These are phyloP conservation scores for Cladosporium austrohemisphaericum DNA, from an alignment of 2,329 filamentous ascomycete genomes.

Conservation along the genomic window DNA sequence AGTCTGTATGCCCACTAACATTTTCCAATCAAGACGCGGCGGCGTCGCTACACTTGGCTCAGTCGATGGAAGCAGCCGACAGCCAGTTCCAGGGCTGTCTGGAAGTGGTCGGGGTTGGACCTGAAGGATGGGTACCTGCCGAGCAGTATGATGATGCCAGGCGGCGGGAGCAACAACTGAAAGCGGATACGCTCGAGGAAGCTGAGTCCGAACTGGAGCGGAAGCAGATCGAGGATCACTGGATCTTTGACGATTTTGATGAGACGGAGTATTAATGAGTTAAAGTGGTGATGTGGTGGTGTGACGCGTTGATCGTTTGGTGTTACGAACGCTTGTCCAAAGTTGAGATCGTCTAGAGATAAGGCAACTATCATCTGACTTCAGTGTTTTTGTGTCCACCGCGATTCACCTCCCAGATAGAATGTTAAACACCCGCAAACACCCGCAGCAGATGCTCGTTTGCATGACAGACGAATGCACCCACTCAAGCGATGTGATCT, in stretches of 20 bases:
- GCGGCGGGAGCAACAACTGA: conserved; percentile 22
- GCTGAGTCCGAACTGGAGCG: conserved; percentile 22
- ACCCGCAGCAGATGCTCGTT: too few relatives aligned
- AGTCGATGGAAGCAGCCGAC: conserved; percentile 25
- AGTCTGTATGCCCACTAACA: conserved; percentile 16
- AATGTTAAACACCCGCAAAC: too few relatives aligned
- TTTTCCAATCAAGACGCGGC: background rate
- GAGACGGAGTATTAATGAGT: conserved; percentile 1
- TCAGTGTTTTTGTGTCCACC: too few relatives aligned
- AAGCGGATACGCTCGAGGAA: conserved; percentile 21
- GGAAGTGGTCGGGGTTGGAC: conserved; percentile 19
- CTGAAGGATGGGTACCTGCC: conserved; percentile 25
- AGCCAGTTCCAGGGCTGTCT: conserved; percentile 23
- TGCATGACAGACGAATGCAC: too few relatives aligned
- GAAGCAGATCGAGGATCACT: conserved; percentile 18
- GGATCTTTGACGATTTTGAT: conserved; percentile 20
- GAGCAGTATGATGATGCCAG: conserved; percentile 24
- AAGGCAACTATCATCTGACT: too few relatives aligned
- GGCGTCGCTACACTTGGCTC: background rate
- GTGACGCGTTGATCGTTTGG: too few relatives aligned
- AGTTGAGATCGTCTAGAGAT: too few relatives aligned
- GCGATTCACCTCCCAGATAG: too few relatives aligned
- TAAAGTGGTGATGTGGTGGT: too few relatives aligned
- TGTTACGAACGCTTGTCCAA: too few relatives aligned
- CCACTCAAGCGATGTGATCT: too few relatives aligned